These are phyloP conservation scores for Paramecium primaurelia DNA, from an alignment of 73 alveolate genomes.

Conservation along the genomic window DNA sequence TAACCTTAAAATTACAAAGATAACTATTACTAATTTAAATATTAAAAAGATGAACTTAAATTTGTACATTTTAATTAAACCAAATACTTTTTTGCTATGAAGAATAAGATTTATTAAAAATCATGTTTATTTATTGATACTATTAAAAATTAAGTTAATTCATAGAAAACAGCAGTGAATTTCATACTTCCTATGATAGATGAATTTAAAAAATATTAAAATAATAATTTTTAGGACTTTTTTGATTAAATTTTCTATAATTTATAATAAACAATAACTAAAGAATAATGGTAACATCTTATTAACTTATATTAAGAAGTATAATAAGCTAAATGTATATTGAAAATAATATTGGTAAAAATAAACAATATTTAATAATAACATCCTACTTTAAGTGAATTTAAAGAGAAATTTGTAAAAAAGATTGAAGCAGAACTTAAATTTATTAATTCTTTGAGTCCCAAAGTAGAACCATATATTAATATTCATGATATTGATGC, in stretches of 20 bases:
- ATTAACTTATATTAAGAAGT: not conserved
- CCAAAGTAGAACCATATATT: not conserved
- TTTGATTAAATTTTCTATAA: not conserved
- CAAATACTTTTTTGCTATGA: not conserved
- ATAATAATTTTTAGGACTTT: not conserved
- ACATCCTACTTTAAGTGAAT: not conserved
- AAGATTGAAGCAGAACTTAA: not conserved
- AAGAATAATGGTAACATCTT: constrained; percentile 13
- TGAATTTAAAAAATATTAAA: not conserved
- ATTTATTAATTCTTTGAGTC: not conserved
- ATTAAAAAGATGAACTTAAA: not conserved
- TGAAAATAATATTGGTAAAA: not conserved
- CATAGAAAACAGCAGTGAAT: not conserved
- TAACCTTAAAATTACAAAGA: not conserved
- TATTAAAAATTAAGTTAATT: not conserved
- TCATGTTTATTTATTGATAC: not conserved
- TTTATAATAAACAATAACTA: not conserved
- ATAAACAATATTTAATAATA: not conserved
- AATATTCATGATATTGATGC: not conserved
- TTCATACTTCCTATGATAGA: not conserved
- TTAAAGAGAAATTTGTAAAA: not conserved
- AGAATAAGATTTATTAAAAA: not conserved
- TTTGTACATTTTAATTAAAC: not conserved
- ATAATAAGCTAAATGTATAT: not conserved
- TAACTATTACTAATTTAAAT: not conserved